Base-by-base conservation (phyloP, 805 yeast genomes). In the Candida sithepensis region DNA sequence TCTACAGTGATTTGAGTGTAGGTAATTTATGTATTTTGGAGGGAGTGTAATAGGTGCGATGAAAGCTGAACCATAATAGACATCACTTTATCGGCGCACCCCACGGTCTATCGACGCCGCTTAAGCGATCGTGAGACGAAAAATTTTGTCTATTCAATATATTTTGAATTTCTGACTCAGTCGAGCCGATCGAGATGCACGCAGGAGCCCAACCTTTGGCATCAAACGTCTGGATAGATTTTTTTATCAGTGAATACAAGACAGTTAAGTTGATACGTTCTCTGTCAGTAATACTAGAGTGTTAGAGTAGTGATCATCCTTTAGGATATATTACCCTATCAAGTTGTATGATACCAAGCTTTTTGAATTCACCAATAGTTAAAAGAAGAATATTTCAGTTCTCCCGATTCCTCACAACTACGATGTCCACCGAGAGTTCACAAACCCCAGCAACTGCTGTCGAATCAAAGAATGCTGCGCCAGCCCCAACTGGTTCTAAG, bases 401-500 rank as follows among this genome's bases (percentile, higher is more conserved):
- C 20, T 42, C 39, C 12, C n/a, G 20, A 22, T 14, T 32, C 19
- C n/a, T 33, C 14, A 22, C 20, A 9, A 10, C 38, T 13, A 21
- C 16, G 22, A 42, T 42, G 44, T 42, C 44, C 13, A 42, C 40
- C 4, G 40, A 42, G 23, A 18, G n/a, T 30, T 3, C 44, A 14
- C 18, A 24, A 21, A 21, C 16, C 1, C 14, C 39, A 21, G 16
- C n/a, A 10, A 9, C 32, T 21, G 13, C 30, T 7, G 33, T 34
- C 18, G 23, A 37, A 16, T 21, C 33, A 23, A 39, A 12, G 3
- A 22, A 22, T 4, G 30, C 39, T 32, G 6, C n/a, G 3, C 16
- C 20, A n/a, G 36, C 46, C 10, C 16, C 38, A 6, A 41, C 41
- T 38, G 33, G 46, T 10, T 23, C 45, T 16, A 34, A 49, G 55